A percentile compares a stretch with the other conserved stretches of the same genome.
Conservation (phyloP, 768 basidiomycete species). For the Naganishia antarctica region DNA sequence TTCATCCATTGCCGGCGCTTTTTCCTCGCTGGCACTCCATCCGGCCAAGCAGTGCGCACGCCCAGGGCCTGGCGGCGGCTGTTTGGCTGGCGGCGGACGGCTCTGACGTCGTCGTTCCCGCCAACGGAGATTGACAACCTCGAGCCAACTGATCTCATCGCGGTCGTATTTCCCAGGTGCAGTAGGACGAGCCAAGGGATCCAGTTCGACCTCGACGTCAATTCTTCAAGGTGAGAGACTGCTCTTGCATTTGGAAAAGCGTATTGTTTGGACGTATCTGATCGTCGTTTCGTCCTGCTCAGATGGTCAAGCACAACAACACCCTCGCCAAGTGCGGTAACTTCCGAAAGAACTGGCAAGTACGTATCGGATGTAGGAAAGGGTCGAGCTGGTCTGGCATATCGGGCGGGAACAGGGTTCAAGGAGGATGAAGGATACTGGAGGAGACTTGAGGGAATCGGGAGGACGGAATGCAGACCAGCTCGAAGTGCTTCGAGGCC, state of each 20-base stretch:
- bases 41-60: too few relatives aligned
- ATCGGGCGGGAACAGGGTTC: background rate
- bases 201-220: constrained; percentile 20
- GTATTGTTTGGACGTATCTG: background rate
- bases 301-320: constrained; percentile 49
- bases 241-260: background rate
- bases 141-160: background rate
- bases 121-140: constrained; percentile 7
- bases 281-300: constrained; percentile 22
- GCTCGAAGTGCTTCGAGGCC: background rate
- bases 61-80: background rate
- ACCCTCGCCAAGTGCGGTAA: constrained; percentile 43
- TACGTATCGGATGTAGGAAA: constrained; percentile 19
- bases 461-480: background rate
- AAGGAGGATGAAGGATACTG: background rate
- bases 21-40: too few relatives aligned
- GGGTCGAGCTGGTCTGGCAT: constrained; percentile 13
- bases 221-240: constrained; percentile 22
- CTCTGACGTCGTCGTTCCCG: constrained; percentile 8
- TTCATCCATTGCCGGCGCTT: too few relatives aligned
- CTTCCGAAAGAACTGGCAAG: constrained; percentile 36
- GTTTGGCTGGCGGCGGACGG: constrained; percentile 2
- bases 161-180: background rate
- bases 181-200: constrained; percentile 20
- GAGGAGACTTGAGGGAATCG: background rate